Percentiles rank a stretch among this genome's conserved stretches.
phyloP scores from a whole-genome alignment of 108 stramenopile genomes.

The Skeletonema potamos region DNA sequence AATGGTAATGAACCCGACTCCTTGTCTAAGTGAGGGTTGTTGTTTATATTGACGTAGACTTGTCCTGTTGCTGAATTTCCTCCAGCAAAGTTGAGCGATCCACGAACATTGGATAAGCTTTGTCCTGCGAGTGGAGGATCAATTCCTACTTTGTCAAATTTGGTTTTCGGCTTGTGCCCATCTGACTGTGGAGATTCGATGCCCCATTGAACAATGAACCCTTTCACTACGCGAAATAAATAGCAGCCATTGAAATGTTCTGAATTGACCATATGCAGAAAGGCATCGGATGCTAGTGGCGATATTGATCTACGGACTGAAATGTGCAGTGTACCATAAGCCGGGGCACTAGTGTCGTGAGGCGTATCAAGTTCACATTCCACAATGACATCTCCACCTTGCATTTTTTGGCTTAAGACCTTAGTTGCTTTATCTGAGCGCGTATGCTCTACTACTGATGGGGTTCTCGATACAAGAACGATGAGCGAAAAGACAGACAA shows the following conservation, averaged over 20 bases:
- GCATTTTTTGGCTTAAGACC: background rate
- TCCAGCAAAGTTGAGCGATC: slow-evolving; percentile 40
- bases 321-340: slow-evolving; percentile 25
- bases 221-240: slow-evolving; percentile 34
- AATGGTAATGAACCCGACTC: slow-evolving; percentile 42
- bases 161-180: background rate
- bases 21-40: slow-evolving; percentile 33
- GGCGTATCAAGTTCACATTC: slow-evolving; percentile 33
- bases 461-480: background rate
- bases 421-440: background rate
- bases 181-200: slow-evolving; percentile 18
- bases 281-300: slow-evolving; percentile 35
- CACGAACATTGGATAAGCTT: slow-evolving; percentile 31
- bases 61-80: slow-evolving; percentile 36
- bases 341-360: slow-evolving; percentile 4
- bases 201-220: slow-evolving; percentile 44
- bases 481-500: background rate
- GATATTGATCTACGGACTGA: slow-evolving; percentile 28
- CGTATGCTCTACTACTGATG: background rate
- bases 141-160: slow-evolving; percentile 26
- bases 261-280: slow-evolving; percentile 28
- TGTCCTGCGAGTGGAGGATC: slow-evolving; percentile 21
- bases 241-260: slow-evolving; percentile 39
- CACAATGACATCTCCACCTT: slow-evolving; percentile 19
- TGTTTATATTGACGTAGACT: slow-evolving; percentile 29